Evolutionary conservation across 352 stramenopile species (phyloP), one percentile per base, ranked within the genome.

Genomic region (Globisporangium nunn): DNA sequence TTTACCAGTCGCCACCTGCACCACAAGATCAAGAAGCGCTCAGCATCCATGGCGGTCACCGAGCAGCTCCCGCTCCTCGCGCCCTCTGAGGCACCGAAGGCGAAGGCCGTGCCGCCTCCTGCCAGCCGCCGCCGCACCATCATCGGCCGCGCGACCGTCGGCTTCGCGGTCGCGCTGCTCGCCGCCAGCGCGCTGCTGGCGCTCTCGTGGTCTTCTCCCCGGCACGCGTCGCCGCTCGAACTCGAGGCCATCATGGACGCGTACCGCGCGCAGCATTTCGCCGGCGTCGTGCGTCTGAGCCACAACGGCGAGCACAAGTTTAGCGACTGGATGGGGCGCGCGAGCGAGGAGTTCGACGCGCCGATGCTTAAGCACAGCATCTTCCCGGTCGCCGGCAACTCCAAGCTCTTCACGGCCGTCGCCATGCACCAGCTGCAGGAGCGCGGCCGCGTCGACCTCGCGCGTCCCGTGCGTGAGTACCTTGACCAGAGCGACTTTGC

Each of bases 361-460:
- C 47, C 62, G 3, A 88, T 88, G 68, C 31, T 60, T 11, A 57
- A 62, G 23, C 59, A 82, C 58, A 79, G 66, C 45, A 59, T 86
- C 37, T 88, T 88, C 50, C 71, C 75, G 7, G 67, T 88, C 62
- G 78, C 69, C 12, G 74, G 73, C 18, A 74, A 88, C 58, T 72
- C 77, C 12, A 81, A 86, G 56, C 68, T 88, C 11, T 77, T 88
- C 43, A 70, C 64, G 12, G 51, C 75, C 2, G 64, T 86, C 17
- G 70, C 75, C n/a, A 62, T 86, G 64, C 63, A 83, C 46, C 78
- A 88, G 51, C 62, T 88, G 54, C 73, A 88, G 54, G 78, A 88
- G 53, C 64, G 63, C 37, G 62, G 64, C 0, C 31, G 47, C 18
- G 74, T 88, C 4, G 60, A 76, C 6, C 49, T 88, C 10, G 52